Conservation (phyloP, 176 grass and related monocot species). For the Leersia perrieri region DNA sequence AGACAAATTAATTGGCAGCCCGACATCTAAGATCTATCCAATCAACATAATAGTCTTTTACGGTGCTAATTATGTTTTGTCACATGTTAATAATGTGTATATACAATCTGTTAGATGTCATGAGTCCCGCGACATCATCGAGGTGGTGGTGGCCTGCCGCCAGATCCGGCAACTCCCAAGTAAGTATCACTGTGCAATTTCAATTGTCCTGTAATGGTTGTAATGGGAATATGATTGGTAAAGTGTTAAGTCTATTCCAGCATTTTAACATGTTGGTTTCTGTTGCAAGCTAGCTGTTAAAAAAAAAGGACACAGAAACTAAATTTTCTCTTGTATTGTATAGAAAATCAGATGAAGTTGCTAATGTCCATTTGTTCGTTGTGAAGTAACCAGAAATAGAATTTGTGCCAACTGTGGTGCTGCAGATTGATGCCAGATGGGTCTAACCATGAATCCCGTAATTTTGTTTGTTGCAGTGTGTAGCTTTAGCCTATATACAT, state of each 20-base stretch:
- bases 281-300: neutral
- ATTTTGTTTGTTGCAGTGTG: neutral
- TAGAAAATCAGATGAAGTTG: neutral
- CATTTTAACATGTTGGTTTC: neutral
- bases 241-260: neutral
- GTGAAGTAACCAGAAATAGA: constrained; percentile 67
- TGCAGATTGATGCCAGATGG: constrained; percentile 89
- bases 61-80: no score
- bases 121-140: no score
- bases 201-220: no score
- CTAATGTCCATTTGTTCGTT: neutral
- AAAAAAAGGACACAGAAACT: neutral
- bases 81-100: no score
- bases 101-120: no score
- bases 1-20: no score
- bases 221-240: neutral
- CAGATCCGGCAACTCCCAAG: no score
- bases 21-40: no score
- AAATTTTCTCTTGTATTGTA: neutral
- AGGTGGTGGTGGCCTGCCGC: no score
- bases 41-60: no score
- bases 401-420: constrained; percentile 73
- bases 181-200: no score
- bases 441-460: constrained; percentile 48
- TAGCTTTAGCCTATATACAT: no score